Conservation (phyloP, 371 early-diverging fungal genomes). For the Polyrhizophydium stewartii region DNA sequence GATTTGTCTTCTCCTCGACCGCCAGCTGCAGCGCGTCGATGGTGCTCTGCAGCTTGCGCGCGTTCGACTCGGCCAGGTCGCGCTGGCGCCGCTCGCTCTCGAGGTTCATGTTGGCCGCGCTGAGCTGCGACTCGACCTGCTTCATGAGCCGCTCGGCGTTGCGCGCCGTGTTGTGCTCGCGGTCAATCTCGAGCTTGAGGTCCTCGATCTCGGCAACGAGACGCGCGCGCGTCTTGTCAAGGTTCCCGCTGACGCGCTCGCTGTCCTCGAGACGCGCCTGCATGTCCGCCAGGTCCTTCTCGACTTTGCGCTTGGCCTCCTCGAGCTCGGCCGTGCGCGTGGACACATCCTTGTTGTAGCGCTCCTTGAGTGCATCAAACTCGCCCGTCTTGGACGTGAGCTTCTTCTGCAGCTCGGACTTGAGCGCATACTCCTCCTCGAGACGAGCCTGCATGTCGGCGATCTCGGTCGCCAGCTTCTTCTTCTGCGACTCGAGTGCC, state of each 20-base stretch:
- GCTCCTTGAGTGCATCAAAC: constrained; percentile 64
- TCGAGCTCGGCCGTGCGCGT: constrained; percentile 58
- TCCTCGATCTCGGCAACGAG: constrained; percentile 70
- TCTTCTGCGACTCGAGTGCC: constrained; percentile 39
- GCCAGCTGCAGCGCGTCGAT: constrained; percentile 56
- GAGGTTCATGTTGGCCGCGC: constrained; percentile 41
- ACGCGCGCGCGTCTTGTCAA: constrained; percentile 65
- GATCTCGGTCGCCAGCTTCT: constrained; percentile 61
- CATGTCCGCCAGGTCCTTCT: constrained; percentile 62
- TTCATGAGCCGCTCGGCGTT: constrained; percentile 58
- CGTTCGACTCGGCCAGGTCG: constrained; percentile 55
- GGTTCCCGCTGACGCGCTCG: constrained; percentile 39
- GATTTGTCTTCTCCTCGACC: constrained; percentile 52
- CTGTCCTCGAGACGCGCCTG: constrained; percentile 55
- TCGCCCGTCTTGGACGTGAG: constrained; percentile 58
- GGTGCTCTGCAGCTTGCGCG: constrained; percentile 52
- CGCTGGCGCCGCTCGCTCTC: constrained; percentile 65
- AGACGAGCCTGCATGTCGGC: constrained; percentile 59
- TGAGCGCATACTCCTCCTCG: constrained; percentile 61
- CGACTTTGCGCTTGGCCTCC: constrained; percentile 53
- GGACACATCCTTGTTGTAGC: constrained; percentile 53
- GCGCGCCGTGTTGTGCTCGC: constrained; percentile 60
- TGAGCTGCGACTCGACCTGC: constrained; percentile 53
- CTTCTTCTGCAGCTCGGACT: constrained; percentile 50
- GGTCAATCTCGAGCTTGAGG: constrained; percentile 62